Evolutionary conservation across 768 basidiomycete genomes (phyloP).

Genomic region (Tylopilus rubrobrunneus): DNA sequence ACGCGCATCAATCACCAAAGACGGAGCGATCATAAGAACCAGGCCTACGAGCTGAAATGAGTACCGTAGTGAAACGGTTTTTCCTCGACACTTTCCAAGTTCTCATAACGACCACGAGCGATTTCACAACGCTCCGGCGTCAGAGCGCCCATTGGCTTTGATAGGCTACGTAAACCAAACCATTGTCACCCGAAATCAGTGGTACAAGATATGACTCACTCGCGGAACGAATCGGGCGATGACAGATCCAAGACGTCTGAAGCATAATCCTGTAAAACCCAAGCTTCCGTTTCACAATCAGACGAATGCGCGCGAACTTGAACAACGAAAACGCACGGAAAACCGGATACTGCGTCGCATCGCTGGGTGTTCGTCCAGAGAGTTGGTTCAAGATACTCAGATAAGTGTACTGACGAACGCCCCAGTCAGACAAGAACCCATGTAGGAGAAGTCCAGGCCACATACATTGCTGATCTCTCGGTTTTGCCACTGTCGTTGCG

Average conservation of each 20-base stretch:
- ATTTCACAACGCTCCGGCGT: constrained; percentile 71
- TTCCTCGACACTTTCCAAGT: constrained; percentile 76
- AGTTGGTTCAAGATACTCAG: constrained; percentile 86
- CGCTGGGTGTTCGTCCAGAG: constrained; percentile 89
- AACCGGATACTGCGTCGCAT: constrained; percentile 92
- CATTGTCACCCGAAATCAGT: not conserved
- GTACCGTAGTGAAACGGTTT: constrained; percentile 92
- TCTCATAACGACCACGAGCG: constrained; percentile 70
- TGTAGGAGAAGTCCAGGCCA: not conserved
- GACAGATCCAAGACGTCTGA: constrained; percentile 66
- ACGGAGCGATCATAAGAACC: not conserved
- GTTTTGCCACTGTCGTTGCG: constrained; percentile 82
- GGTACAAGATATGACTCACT: constrained; percentile 44
- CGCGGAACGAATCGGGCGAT: constrained; percentile 60
- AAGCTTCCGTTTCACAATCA: constrained; percentile 48
- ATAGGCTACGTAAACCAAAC: constrained; percentile 46
- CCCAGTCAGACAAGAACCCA: not conserved
- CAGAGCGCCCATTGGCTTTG: constrained; percentile 88
- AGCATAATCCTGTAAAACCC: constrained; percentile 84
- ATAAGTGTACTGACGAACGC: constrained; percentile 68
- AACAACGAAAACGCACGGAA: constrained; percentile 54
- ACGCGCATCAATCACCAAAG: constrained; percentile 1
- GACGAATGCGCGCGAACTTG: not conserved
- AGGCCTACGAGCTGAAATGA: constrained; percentile 72
- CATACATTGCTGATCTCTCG: constrained; percentile 89